phyloP scores from a whole-genome alignment of 2,329 filamentous ascomycete genomes.

The Fonsecaea pugnacius region DNA sequence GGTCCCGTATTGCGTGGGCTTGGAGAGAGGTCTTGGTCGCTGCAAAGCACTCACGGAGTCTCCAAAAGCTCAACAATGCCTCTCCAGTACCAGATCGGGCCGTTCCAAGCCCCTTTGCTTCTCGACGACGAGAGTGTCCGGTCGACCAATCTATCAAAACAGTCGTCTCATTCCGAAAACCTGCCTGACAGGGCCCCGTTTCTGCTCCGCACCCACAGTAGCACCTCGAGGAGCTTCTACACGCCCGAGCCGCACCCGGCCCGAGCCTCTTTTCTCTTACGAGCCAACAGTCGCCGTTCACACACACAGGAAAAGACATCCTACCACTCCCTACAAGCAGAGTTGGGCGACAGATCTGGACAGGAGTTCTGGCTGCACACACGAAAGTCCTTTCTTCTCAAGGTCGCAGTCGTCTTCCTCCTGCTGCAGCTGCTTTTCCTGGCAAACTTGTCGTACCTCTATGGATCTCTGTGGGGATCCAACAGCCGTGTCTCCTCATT shows the following conservation, averaged over 20 bases:
- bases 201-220: conserved; percentile 1
- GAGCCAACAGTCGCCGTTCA: background rate
- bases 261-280: background rate
- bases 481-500: conserved; percentile 42
- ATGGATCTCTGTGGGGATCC: conserved; percentile 46
- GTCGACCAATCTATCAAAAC: background rate
- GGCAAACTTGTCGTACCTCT: conserved; percentile 38
- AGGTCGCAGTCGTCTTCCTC: background rate
- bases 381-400: conserved; percentile 12
- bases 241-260: background rate
- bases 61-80: background rate
- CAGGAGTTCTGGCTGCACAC: conserved; percentile 15
- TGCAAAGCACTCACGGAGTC: background rate
- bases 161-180: background rate
- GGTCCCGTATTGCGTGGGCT: background rate
- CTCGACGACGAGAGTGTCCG: conserved; percentile 5
- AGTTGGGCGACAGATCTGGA: background rate
- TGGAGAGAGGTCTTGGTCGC: background rate
- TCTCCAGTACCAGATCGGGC: background rate
- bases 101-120: background rate
- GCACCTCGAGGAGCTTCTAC: background rate
- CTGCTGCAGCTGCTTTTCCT: conserved; percentile 16
- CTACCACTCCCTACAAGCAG: conserved; percentile 12
- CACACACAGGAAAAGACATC: background rate
- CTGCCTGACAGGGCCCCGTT: conserved; percentile 5